Conservation (phyloP, 2,329 filamentous ascomycete genomes). For the Apiospora pterosperma region DNA sequence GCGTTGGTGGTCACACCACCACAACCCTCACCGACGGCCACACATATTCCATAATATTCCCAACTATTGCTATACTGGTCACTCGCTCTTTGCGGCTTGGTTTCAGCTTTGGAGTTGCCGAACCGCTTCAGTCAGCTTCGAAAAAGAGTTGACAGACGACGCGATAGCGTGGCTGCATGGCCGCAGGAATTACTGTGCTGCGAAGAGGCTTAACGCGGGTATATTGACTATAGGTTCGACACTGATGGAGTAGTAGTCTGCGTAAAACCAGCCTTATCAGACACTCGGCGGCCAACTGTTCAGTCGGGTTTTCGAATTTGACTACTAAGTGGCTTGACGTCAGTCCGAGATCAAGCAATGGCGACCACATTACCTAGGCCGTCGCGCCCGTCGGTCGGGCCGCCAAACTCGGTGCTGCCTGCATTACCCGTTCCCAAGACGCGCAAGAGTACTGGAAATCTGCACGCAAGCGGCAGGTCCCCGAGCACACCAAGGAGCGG, state of each 20-base stretch:
- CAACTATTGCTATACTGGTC: neutral
- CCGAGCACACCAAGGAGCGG: slow-evolving; percentile 53
- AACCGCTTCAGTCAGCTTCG: neutral
- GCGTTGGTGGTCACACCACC: neutral
- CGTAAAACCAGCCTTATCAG: neutral
- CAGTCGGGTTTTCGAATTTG: neutral
- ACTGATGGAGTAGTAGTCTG: neutral
- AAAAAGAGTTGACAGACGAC: neutral
- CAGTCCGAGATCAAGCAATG: slow-evolving; percentile 33
- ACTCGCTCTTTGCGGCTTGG: neutral
- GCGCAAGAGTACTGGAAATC: slow-evolving; percentile 59
- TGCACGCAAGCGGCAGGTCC: slow-evolving; percentile 39
- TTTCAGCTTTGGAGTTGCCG: neutral
- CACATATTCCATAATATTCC: neutral
- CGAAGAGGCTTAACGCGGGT: neutral
- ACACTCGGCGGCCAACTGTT: neutral
- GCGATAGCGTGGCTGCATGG: neutral
- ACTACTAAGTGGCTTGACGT: neutral
- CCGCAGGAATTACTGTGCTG: neutral
- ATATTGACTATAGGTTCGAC: neutral
- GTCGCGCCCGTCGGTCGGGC: slow-evolving; percentile 64
- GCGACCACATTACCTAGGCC: slow-evolving; percentile 60
- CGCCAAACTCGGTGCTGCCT: slow-evolving; percentile 69
- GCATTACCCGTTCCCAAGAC: slow-evolving; percentile 71
- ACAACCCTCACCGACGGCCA: neutral